Evolutionary conservation across 352 stramenopile species (phyloP).

Genomic region (Phytophthora pseudosyringae): DNA sequence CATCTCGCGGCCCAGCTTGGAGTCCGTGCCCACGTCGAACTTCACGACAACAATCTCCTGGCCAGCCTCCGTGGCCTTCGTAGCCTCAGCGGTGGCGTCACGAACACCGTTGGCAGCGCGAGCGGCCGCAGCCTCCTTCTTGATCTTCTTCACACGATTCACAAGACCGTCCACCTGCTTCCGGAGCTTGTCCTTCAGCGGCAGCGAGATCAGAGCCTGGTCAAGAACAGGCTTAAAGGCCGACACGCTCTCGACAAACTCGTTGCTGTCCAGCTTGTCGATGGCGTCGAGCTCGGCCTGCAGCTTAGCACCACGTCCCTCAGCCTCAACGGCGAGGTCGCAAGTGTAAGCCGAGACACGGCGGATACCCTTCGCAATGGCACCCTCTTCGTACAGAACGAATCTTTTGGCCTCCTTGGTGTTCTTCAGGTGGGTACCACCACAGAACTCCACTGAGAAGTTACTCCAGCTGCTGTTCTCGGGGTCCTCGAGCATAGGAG

Average conservation of each 20-base stretch:
- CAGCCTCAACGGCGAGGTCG: conserved; percentile 86
- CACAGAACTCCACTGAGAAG: conserved; percentile 99
- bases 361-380: conserved; percentile 97
- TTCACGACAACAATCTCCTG: conserved; percentile 88
- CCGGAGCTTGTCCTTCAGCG: conserved; percentile 88
- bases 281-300: conserved; percentile 81
- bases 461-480: conserved; percentile 90
- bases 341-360: conserved; percentile 96
- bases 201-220: conserved; percentile 88
- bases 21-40: conserved; percentile 93
- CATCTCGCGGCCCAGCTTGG: conserved; percentile 95
- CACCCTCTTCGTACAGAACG: conserved; percentile 96
- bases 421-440: conserved; percentile 97
- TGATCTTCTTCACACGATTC: conserved; percentile 82
- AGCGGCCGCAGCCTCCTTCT: conserved; percentile 74
- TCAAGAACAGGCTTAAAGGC: conserved; percentile 92
- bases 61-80: conserved; percentile 62
- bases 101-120: conserved; percentile 76
- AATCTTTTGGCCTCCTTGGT: conserved; percentile 97
- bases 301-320: conserved; percentile 84
- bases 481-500: conserved; percentile 84
- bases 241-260: conserved; percentile 91
- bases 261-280: conserved; percentile 67
- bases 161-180: conserved; percentile 81
- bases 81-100: conserved; percentile 59